Conservation (phyloP, 2,329 filamentous ascomycete species). For the Alternaria ventricosa region DNA sequence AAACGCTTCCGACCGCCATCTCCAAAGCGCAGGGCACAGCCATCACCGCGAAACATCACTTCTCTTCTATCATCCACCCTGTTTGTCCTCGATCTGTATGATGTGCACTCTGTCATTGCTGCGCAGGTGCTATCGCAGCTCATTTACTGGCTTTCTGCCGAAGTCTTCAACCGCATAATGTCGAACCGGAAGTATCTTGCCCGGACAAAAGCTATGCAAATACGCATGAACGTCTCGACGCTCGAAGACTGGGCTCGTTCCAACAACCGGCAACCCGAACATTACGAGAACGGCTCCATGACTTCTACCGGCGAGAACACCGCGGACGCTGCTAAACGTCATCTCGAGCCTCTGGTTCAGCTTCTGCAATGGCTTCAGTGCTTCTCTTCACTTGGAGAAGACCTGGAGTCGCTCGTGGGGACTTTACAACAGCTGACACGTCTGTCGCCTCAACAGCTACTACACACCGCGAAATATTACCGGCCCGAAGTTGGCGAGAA, state of each 20-base stretch:
- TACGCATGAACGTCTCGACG: slow-evolving; percentile 96
- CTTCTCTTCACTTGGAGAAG: slow-evolving; percentile 91
- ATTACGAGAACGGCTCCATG: slow-evolving; percentile 92
- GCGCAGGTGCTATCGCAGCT: slow-evolving; percentile 91
- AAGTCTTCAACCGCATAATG: slow-evolving; percentile 98
- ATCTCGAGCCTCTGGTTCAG: slow-evolving; percentile 90
- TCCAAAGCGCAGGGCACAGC: slow-evolving; percentile 88
- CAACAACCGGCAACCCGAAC: slow-evolving; percentile 93
- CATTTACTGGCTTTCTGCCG: slow-evolving; percentile 93
- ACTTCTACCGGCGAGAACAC: slow-evolving; percentile 85
- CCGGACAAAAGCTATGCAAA: slow-evolving; percentile 98
- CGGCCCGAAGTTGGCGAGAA: slow-evolving; percentile 95
- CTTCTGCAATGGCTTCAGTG: slow-evolving; percentile 97
- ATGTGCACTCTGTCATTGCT: slow-evolving; percentile 95
- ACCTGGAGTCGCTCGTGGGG: slow-evolving; percentile 84
- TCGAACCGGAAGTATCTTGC: slow-evolving; percentile 93
- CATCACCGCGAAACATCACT: slow-evolving; percentile 92
- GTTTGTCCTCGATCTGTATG: slow-evolving; percentile 97
- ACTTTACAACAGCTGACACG: slow-evolving; percentile 89
- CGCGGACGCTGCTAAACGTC: slow-evolving; percentile 80
- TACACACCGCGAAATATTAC: slow-evolving; percentile 92
- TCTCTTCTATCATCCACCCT: slow-evolving; percentile 93
- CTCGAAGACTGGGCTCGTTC: slow-evolving; percentile 94
- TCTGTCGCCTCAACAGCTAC: slow-evolving; percentile 83
- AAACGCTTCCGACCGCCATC: slow-evolving; percentile 92